Percentiles rank a stretch among this genome's conserved stretches.
These are phyloP conservation scores for Cubamyces lactineus DNA, from an alignment of 768 basidiomycete species.

Conservation along the genomic window DNA sequence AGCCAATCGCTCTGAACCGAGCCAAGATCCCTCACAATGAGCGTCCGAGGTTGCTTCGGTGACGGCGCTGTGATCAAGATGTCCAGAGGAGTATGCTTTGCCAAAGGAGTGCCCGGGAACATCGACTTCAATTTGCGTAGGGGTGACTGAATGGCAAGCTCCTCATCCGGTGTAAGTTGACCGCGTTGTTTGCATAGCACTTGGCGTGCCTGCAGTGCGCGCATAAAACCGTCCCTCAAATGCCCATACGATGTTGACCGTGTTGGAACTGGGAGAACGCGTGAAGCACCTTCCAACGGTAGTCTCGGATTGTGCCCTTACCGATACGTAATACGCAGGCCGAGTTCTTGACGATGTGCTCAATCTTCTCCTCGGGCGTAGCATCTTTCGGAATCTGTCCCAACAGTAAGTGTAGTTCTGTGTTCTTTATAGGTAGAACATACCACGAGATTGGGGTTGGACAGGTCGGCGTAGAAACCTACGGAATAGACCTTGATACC, in stretches of 20 bases:
- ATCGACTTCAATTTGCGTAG: constrained; percentile 74
- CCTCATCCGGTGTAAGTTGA: constrained; percentile 60
- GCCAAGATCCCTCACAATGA: constrained; percentile 76
- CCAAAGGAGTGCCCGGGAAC: constrained; percentile 69
- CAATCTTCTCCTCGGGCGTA: constrained; percentile 69
- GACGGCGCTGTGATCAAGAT: constrained; percentile 66
- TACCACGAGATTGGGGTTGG: constrained; percentile 64
- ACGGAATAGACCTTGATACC: constrained; percentile 88
- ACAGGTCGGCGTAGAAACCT: constrained; percentile 86
- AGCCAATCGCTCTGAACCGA: constrained; percentile 75
- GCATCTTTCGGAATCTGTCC: constrained; percentile 57
- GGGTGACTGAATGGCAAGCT: constrained; percentile 59
- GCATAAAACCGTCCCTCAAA: constrained; percentile 81
- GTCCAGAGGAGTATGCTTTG: constrained; percentile 71
- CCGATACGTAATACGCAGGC: constrained; percentile 78
- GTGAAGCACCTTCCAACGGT: background rate
- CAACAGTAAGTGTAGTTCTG: background rate
- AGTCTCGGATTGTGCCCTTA: constrained; percentile 35
- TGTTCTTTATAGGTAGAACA: constrained; percentile 12
- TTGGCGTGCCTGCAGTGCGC: constrained; percentile 68
- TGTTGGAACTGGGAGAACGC: constrained; percentile 62
- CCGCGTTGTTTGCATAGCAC: constrained; percentile 53
- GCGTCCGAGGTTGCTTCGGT: constrained; percentile 49
- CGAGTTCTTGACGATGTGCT: constrained; percentile 65
- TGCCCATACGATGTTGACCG: constrained; percentile 78